Evolutionary conservation across 768 basidiomycete genomes (phyloP), one percentile per base, ranked within the genome.

Genomic region (Podaxis mareebaensis): DNA sequence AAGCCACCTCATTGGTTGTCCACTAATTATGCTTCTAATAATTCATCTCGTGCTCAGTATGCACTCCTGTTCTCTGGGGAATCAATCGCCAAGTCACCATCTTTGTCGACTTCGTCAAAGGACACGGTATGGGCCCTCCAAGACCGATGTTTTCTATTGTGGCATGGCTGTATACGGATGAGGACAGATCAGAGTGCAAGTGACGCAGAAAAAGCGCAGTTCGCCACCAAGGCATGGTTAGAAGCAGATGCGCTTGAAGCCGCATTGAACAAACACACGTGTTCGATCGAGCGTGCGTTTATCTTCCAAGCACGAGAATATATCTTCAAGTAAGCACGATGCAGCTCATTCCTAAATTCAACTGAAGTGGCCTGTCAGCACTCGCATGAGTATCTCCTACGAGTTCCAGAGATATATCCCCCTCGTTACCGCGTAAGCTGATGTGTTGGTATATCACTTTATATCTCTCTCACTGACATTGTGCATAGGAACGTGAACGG

Each of bases 21-120:
- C 12, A 1, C 20, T 22, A 13, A 54, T 48, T 22, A 20, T 24
- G 46, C 3, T 12, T 24, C 33, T 67, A 26, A 69, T 53, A 17
- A 39, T 53, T 8, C 17, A 58, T 36, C 49, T 46, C 44, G 6
- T 55, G 30, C 64, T 13, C 67, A 92, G 90, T 89, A 86, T 71
- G 83, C 85, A 0, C 72, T 92, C n/a, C 75, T 92, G 22, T 92
- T 92, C 71, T 86, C 89, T 6, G 90, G 89, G n/a, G 90, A 92
- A 74, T 80, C 83, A 12, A 74, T 85, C 26, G 74, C 72, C 2
- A 74, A 74, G 30, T 79, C 75, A 10, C 77, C 76, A 11, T 46
- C 68, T 22, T 61, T 74, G 20, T 49, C 71, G 42, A 65, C 70
- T 60, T 77, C 83, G 3, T 76, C 81, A 8, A 91, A 89, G 71